phyloP scores from a whole-genome alignment of 805 yeast genomes.

The Kodamaea nitidulidarum region DNA sequence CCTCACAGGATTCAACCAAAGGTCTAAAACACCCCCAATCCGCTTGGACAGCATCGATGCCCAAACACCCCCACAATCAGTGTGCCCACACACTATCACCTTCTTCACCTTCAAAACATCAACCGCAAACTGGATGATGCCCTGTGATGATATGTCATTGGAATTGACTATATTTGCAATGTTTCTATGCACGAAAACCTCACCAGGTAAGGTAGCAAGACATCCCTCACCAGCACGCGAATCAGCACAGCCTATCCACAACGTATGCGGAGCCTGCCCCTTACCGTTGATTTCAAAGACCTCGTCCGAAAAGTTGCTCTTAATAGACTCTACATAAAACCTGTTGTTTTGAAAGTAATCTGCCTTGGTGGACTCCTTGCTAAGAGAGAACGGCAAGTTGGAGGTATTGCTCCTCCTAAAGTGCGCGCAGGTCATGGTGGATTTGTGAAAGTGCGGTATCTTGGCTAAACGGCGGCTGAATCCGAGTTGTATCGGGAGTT shows the following conservation, averaged over 20 bases:
- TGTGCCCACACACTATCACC: constrained; percentile 87
- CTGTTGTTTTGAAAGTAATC: constrained; percentile 50
- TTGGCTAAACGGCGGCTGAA: no score
- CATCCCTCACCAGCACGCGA: constrained; percentile 82
- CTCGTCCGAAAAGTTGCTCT: constrained; percentile 46
- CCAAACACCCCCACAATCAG: constrained; percentile 92
- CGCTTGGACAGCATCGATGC: constrained; percentile 65
- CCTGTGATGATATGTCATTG: constrained; percentile 67
- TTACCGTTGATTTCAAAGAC: constrained; percentile 61
- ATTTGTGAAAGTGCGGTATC: neutral
- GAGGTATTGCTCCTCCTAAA: constrained; percentile 7
- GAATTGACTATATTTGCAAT: constrained; percentile 76
- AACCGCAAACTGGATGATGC: constrained; percentile 84
- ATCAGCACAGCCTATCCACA: constrained; percentile 94
- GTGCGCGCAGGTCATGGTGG: constrained; percentile 3
- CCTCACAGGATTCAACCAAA: constrained; percentile 67
- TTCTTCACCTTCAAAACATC: constrained; percentile 77
- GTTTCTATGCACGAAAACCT: constrained; percentile 82
- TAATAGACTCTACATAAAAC: constrained; percentile 43
- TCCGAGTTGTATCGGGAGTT: neutral
- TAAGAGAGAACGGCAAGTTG: constrained; percentile 44
- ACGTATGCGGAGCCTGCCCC: constrained; percentile 89
- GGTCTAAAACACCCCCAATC: constrained; percentile 66
- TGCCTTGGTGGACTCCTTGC: constrained; percentile 43
- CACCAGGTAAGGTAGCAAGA: constrained; percentile 81